A percentile compares a stretch with the other conserved stretches of the same genome.
Evolutionary conservation across 1,284 basidiomycete genomes (phyloP).

Genomic region (Austroboletus novae-zelandiae): DNA sequence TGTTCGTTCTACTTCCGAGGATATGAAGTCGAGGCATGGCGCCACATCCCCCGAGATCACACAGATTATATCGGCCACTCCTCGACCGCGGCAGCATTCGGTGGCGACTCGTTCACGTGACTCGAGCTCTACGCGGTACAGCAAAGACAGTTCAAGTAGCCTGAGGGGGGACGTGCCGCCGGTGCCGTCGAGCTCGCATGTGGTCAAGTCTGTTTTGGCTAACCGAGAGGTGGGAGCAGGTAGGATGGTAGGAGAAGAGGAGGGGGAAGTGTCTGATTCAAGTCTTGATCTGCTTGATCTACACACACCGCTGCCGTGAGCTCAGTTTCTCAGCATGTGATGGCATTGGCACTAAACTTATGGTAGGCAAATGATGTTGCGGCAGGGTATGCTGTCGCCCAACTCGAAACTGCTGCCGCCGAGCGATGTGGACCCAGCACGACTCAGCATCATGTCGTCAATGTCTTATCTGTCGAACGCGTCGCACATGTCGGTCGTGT

Average conservation of each 20-base stretch:
- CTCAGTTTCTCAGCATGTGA: constrained; percentile 17
- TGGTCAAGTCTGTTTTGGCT: not conserved
- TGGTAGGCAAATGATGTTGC: constrained; percentile 66
- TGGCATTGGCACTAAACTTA: not conserved
- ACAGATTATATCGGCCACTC: constrained; percentile 31
- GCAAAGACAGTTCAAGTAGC: constrained; percentile 13
- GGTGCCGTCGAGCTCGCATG: constrained; percentile 8
- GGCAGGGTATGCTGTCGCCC: constrained; percentile 71
- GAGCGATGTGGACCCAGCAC: constrained; percentile 22
- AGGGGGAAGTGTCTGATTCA: constrained; percentile 51
- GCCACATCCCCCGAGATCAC: constrained; percentile 31
- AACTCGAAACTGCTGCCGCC: constrained; percentile 63
- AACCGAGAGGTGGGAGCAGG: not conserved
- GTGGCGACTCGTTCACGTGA: constrained; percentile 22
- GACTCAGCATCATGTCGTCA: constrained; percentile 37
- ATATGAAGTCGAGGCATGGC: constrained; percentile 7
- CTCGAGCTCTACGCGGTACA: constrained; percentile 12
- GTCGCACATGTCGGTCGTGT: constrained; percentile 40
- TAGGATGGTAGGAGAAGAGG: constrained; percentile 14
- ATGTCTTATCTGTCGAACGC: constrained; percentile 22
- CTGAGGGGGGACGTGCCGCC: constrained; percentile 9
- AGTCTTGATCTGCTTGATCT: constrained; percentile 76
- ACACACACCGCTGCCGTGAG: constrained; percentile 75
- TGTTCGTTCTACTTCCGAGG: constrained; percentile 10
- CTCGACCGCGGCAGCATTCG: constrained; percentile 29